These are phyloP conservation scores for Eucalyptus coolabah DNA, from an alignment of 345 rosid genomes.

Conservation along the genomic window DNA sequence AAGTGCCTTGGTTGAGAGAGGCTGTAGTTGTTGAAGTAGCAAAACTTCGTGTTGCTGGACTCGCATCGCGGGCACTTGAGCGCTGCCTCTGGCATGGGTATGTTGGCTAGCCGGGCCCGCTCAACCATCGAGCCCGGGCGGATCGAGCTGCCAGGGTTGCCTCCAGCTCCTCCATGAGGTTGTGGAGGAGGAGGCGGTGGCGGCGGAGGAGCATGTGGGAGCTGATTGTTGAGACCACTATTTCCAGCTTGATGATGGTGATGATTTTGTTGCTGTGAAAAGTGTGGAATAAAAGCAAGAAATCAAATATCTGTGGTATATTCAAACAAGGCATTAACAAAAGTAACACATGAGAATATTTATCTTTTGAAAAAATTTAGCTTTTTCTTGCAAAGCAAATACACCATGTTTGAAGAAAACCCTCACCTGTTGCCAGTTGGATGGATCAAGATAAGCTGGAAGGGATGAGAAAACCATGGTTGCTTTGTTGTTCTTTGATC, in stretches of 20 bases:
- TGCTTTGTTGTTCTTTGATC: not conserved
- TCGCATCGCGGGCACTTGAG: conserved; percentile 39
- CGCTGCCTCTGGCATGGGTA: conserved; percentile 22
- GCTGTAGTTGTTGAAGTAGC: conserved; percentile 45
- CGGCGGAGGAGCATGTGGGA: conserved; percentile 7
- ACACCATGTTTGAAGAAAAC: not conserved
- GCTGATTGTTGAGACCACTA: conserved; percentile 7
- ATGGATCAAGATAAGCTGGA: conserved; percentile 90
- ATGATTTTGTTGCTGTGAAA: conserved; percentile 34
- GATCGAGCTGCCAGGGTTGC: not conserved
- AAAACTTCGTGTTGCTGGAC: conserved; percentile 39
- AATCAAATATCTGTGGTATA: conserved; percentile 29
- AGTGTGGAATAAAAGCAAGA: not conserved
- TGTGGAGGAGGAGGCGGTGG: conserved; percentile 20
- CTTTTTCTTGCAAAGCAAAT: conserved; percentile 7
- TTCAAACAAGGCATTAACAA: conserved; percentile 22
- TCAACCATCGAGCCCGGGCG: conserved; percentile 67
- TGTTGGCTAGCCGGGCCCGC: conserved; percentile 52
- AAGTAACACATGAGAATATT: not conserved
- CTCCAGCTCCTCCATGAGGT: conserved; percentile 12
- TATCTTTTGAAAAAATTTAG: conserved; percentile 22
- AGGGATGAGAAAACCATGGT: conserved; percentile 82
- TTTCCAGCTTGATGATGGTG: conserved; percentile 25
- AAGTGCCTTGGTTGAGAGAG: conserved; percentile 39
- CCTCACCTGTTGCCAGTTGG: conserved; percentile 67